Conservation (phyloP, 192 early-diverging fungal species). For the Podila epicladia region DNA sequence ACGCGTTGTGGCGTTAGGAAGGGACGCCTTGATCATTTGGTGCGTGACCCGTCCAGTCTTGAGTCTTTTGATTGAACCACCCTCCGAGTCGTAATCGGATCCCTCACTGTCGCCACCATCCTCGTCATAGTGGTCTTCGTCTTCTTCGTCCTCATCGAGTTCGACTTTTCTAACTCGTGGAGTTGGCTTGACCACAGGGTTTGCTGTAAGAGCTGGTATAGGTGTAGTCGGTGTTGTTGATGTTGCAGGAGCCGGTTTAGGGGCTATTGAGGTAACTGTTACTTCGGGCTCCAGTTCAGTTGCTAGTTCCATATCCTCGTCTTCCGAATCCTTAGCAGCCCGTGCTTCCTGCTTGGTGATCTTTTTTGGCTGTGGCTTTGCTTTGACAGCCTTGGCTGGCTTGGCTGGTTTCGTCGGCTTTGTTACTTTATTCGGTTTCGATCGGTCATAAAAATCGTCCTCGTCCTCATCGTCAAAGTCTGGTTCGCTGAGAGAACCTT, state of each 20-base stretch:
- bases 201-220: not conserved
- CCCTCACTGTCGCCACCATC: slow-evolving; percentile 11
- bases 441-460: not conserved
- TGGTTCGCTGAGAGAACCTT: slow-evolving; percentile 20
- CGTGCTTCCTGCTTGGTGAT: not conserved
- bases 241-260: not conserved
- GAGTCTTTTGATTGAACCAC: slow-evolving; percentile 5
- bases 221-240: not conserved
- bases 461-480: slow-evolving; percentile 19
- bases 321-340: not conserved
- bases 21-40: slow-evolving; percentile 25
- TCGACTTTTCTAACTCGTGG: slow-evolving; percentile 7
- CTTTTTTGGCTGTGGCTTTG: not conserved
- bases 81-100: slow-evolving; percentile 33
- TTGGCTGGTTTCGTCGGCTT: not conserved
- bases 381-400: not conserved
- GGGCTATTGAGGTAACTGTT: not conserved
- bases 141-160: slow-evolving; percentile 14
- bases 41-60: slow-evolving; percentile 41
- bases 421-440: not conserved
- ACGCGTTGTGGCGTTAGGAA: slow-evolving; percentile 14
- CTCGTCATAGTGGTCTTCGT: slow-evolving; percentile 10
- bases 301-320: not conserved
- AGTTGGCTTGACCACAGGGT: not conserved
- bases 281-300: not conserved